Base-by-base conservation (phyloP, 2,329 filamentous ascomycete species). In the Botryosphaeria dothidea region DNA sequence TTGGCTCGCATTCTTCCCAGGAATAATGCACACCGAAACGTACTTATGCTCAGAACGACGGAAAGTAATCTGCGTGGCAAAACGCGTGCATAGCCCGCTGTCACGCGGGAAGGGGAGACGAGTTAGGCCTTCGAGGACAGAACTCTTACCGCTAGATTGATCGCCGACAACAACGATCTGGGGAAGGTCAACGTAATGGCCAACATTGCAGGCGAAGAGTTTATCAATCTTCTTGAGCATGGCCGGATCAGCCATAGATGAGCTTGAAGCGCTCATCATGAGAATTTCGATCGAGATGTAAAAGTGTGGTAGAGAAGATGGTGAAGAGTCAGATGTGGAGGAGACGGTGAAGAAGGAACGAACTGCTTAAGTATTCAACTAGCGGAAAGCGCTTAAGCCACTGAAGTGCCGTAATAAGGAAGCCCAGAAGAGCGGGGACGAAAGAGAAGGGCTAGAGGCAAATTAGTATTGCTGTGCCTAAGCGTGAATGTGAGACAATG, bases 151-250 rank as follows among this genome's bases (percentile, higher is more conserved):
- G 0, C 92, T 90, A 0, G 88, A 91, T 71, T 97, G 93, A 54
- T 96, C 92, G 0, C 93, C 93, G 0, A 96, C 87, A 0, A 96
- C 86, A 5, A 94, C 90, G 11, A 96, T 87, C 69, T 92, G 92
- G 0, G 93, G 92, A 0, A 77, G 69, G 36, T 68, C 61, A 46
- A 80, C 71, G 25, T 72, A 71, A 19, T 75, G 67, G 0, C 74
- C 74, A 0, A 77, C 69, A 51, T 75, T 75, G 61, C 71, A 74
- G 4, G 71, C 73, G 29, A 76, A 77, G 0, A 78, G 69, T 34
- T 68, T 69, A 67, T 79, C 76, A 11, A 79, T 77, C 54, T 77
- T 78, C 27, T 74, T 67, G 0, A 77, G 72, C 67, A 68, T 43
- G 64, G 43, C 27, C 7, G 61, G 52, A 31, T 60, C 64, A 9